Evolutionary conservation across 768 basidiomycete genomes (phyloP).

Genomic region (Tulasnella sp.): DNA sequence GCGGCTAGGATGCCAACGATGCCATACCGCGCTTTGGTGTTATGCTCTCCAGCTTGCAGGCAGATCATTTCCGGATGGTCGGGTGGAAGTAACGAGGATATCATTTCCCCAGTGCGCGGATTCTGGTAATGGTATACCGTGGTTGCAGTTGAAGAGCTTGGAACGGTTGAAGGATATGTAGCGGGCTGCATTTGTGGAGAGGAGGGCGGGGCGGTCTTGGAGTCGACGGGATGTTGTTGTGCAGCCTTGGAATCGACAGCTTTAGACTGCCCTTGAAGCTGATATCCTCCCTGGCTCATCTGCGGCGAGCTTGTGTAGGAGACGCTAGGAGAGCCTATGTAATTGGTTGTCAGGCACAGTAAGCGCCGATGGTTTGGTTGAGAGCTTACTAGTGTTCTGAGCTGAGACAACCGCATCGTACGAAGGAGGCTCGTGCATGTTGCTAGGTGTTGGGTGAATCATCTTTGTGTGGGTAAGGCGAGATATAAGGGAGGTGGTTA

Average conservation of each 20-base stretch:
- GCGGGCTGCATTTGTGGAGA: background rate
- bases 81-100: constrained; percentile 58
- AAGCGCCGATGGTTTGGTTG: background rate
- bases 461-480: background rate
- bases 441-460: background rate
- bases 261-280: background rate
- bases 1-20: constrained; percentile 69
- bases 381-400: background rate
- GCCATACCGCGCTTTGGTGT: constrained; percentile 50
- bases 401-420: constrained; percentile 6
- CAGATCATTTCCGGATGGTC: constrained; percentile 77
- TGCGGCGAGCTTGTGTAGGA: background rate
- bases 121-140: constrained; percentile 58
- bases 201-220: background rate
- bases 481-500: background rate
- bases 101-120: constrained; percentile 42
- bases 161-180: background rate
- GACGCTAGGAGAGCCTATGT: background rate
- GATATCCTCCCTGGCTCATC: background rate
- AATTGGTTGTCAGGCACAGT: background rate
- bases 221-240: background rate
- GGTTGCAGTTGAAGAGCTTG: background rate
- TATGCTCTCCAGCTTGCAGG: constrained; percentile 62
- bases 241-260: background rate
- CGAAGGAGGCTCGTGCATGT: constrained; percentile 11